phyloP scores from a whole-genome alignment of 106 monocot species.

The Apostasia ramifera region DNA sequence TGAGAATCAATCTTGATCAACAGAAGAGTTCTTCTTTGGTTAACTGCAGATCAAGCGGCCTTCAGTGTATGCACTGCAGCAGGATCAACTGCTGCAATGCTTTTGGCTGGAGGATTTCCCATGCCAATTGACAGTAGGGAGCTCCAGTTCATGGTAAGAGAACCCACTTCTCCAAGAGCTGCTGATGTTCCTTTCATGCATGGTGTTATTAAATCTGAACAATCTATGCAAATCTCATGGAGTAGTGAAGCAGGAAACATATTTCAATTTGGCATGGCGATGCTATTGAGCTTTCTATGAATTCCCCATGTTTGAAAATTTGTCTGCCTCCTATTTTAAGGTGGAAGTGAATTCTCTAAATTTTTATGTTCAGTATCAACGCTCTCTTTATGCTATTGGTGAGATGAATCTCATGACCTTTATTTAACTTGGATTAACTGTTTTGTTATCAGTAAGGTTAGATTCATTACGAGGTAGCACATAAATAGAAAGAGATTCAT shows the following conservation, averaged over 20 bases:
- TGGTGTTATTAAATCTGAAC: conserved; percentile 41
- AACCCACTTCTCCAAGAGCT: conserved; percentile 49
- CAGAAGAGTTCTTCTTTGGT: conserved; percentile 26
- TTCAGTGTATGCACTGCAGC: conserved; percentile 80
- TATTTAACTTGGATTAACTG: no score
- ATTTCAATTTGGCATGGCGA: conserved; percentile 72
- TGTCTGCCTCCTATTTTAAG: conserved; percentile 47
- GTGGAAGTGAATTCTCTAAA: no score
- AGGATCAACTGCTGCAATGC: conserved; percentile 96
- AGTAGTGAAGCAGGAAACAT: conserved; percentile 63
- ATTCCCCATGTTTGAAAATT: conserved; percentile 69
- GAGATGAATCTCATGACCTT: no score
- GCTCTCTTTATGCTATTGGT: no score
- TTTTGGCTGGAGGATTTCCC: conserved; percentile 75
- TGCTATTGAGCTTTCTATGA: conserved; percentile 44
- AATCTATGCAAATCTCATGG: conserved; percentile 53
- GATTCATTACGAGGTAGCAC: no score
- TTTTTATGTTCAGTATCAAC: no score
- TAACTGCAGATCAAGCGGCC: conserved; percentile 79
- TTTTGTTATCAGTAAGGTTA: no score
- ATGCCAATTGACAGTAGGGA: conserved; percentile 58
- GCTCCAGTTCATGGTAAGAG: conserved; percentile 92
- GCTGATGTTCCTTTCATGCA: conserved; percentile 48
- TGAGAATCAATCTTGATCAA: conserved; percentile 29
- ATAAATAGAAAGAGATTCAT: no score